phyloP scores from a whole-genome alignment of 352 stramenopile species.

The Phytophthora pisi region DNA sequence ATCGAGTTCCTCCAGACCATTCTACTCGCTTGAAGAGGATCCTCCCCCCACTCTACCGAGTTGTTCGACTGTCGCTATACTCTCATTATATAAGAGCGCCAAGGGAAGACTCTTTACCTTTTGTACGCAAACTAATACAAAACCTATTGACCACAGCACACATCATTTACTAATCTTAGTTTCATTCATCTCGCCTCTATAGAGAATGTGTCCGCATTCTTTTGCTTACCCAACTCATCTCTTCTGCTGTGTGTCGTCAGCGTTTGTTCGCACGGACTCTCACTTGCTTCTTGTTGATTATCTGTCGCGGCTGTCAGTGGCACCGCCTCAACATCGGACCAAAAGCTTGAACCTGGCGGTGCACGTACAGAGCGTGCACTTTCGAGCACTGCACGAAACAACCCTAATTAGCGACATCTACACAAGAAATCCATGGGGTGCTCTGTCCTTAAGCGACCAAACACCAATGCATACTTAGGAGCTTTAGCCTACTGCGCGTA shows the following conservation, averaged over 20 bases:
- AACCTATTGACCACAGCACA: background rate
- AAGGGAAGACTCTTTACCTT: slow-evolving; percentile 33
- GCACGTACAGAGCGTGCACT: no score
- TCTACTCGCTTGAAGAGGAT: slow-evolving; percentile 51
- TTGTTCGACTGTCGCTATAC: slow-evolving; percentile 38
- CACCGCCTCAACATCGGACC: background rate
- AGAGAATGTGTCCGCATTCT: no score
- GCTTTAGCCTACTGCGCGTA: background rate
- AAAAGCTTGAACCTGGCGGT: background rate
- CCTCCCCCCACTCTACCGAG: slow-evolving; percentile 16
- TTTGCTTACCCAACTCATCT: background rate
- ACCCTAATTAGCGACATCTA: no score
- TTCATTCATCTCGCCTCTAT: no score
- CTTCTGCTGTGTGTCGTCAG: background rate
- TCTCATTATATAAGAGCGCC: slow-evolving; percentile 39
- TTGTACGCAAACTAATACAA: slow-evolving; percentile 27
- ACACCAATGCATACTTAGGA: background rate
- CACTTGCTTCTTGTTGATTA: background rate
- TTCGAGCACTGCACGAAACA: no score
- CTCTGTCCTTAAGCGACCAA: no score
- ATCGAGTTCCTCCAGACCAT: slow-evolving; percentile 83
- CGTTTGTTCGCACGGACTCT: slow-evolving; percentile 7
- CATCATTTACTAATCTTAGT: no score
- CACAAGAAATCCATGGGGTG: no score
- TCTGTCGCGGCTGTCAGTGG: background rate